Conservation (phyloP, 441 rosid genomes). For the Syzygium syzygioides region DNA sequence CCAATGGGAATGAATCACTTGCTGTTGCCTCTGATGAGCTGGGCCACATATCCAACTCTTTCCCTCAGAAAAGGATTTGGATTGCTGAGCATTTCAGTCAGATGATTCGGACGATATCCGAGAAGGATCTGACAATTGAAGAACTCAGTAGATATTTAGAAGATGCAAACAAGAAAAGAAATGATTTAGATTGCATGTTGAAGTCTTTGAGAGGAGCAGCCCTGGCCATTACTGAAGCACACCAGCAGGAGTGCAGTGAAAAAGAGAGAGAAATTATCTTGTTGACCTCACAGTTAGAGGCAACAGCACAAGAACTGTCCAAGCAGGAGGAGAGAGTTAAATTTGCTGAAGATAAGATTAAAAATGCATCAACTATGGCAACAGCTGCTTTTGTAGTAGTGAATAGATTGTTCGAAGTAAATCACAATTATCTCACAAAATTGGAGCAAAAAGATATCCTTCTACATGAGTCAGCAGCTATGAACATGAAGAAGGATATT, state of each 20-base stretch:
- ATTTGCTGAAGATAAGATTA: constrained; percentile 38
- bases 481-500: constrained; percentile 32
- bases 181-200: constrained; percentile 79
- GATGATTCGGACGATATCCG: constrained; percentile 57
- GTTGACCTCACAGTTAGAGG: constrained; percentile 50
- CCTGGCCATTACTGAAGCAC: constrained; percentile 78
- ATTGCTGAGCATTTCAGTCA: constrained; percentile 83
- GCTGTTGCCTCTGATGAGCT: constrained; percentile 70
- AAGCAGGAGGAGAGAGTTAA: constrained; percentile 61
- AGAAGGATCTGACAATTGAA: constrained; percentile 72
- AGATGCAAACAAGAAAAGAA: constrained; percentile 67
- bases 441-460: constrained; percentile 48
- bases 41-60: constrained; percentile 57
- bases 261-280: constrained; percentile 58
- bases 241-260: constrained; percentile 75
- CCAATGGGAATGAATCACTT: constrained; percentile 67
- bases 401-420: constrained; percentile 63
- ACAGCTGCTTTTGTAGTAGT: constrained; percentile 81
- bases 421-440: constrained; percentile 28
- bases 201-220: constrained; percentile 90
- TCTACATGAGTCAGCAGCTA: constrained; percentile 42
- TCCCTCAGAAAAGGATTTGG: constrained; percentile 83
- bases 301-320: constrained; percentile 34
- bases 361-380: constrained; percentile 58
- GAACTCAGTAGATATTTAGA: constrained; percentile 81